These are phyloP conservation scores for Aurantiochytrium sp. DNA, from an alignment of 108 stramenopile genomes.

Conservation along the genomic window DNA sequence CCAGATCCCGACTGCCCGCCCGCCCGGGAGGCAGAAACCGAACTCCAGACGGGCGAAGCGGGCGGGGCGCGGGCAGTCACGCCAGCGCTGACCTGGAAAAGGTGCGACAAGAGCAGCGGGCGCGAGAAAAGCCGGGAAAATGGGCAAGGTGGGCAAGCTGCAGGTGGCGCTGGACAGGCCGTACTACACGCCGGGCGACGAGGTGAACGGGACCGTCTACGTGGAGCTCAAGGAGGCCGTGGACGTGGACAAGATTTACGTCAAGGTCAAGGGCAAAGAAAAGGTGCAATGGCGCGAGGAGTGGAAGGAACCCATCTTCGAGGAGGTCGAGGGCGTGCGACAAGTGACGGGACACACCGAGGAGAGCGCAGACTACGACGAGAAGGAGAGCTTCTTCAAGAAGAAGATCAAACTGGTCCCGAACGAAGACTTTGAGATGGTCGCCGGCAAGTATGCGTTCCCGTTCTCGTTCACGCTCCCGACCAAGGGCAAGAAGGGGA, in stretches of 20 bases:
- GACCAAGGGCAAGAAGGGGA: background rate
- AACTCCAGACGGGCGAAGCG: no score
- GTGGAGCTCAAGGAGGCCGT: background rate
- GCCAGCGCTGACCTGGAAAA: no score
- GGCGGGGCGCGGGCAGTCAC: no score
- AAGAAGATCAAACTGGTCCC: background rate
- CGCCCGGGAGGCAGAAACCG: no score
- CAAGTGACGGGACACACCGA: background rate
- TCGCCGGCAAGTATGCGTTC: background rate
- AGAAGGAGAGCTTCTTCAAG: slow-evolving; percentile 10
- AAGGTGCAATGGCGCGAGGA: slow-evolving; percentile 13
- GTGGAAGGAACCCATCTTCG: background rate
- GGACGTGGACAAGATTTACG: background rate
- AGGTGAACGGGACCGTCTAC: background rate
- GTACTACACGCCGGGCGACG: slow-evolving; percentile 7
- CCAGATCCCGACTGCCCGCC: no score
- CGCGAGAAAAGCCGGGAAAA: no score
- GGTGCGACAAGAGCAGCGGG: no score
- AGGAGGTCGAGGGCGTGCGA: background rate
- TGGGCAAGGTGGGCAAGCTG: slow-evolving; percentile 17
- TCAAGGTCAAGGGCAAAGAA: slow-evolving; percentile 22
- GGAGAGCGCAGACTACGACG: background rate
- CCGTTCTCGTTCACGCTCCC: slow-evolving; percentile 3
- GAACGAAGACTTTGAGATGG: background rate
- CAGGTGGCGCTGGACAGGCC: slow-evolving; percentile 7